Conservation (phyloP, 1,139 yeast species). For the Pichia sp. region DNA sequence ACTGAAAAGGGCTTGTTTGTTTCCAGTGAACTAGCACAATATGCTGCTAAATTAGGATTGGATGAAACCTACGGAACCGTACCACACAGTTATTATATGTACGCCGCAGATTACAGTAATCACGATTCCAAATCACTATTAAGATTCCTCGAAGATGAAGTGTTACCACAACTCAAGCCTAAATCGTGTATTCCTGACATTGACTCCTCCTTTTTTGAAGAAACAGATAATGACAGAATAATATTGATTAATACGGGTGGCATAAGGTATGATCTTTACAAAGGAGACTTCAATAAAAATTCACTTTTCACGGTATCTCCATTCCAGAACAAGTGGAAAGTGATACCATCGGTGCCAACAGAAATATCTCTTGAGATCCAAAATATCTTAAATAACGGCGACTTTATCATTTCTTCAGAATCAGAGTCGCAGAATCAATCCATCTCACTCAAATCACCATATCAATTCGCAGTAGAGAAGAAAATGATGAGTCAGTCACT, state of each 20-base stretch:
- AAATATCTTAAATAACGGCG: constrained; percentile 41
- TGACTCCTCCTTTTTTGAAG: background rate
- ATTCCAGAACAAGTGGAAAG: constrained; percentile 72
- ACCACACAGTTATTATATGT: constrained; percentile 57
- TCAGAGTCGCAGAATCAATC: background rate
- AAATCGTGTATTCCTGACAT: constrained; percentile 20
- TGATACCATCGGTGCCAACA: constrained; percentile 44
- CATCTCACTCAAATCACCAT: constrained; percentile 18
- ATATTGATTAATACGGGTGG: constrained; percentile 83
- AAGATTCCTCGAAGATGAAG: constrained; percentile 48
- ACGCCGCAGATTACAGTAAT: constrained; percentile 55
- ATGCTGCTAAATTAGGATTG: constrained; percentile 46
- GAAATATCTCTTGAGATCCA: constrained; percentile 42
- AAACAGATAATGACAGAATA: constrained; percentile 37
- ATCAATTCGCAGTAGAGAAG: constrained; percentile 17
- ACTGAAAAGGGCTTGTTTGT: constrained; percentile 48
- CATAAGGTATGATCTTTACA: constrained; percentile 77
- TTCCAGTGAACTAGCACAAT: constrained; percentile 36
- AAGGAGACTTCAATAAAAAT: constrained; percentile 79
- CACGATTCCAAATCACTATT: constrained; percentile 53
- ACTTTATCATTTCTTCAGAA: constrained; percentile 31
- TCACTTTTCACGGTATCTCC: constrained; percentile 83
- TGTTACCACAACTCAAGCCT: constrained; percentile 52
- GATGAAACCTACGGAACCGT: constrained; percentile 58
- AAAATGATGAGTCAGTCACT: background rate